Percentiles rank a stretch among this genome's conserved stretches.
These are phyloP conservation scores for Murraya koenigii DNA, from an alignment of 345 rosid genomes.

Conservation along the genomic window DNA sequence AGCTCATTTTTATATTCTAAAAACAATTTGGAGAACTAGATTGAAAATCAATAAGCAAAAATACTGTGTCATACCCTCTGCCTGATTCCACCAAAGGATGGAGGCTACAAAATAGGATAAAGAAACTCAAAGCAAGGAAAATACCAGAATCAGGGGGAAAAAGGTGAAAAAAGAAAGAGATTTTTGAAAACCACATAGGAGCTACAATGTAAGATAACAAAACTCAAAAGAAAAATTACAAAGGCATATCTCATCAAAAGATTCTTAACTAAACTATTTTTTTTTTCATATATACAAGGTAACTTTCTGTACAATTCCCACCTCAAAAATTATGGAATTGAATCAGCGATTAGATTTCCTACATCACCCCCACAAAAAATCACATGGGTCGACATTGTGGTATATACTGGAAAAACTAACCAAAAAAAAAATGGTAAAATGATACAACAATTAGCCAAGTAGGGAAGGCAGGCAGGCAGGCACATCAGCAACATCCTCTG, in stretches of 20 bases:
- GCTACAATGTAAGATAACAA: neutral
- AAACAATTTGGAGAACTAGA: neutral
- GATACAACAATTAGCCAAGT: constrained; percentile 33
- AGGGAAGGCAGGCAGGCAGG: constrained; percentile 8
- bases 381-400: neutral
- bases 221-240: neutral
- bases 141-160: too few relatives aligned
- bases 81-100: too few relatives aligned
- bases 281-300: neutral
- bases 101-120: neutral
- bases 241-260: neutral
- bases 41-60: neutral
- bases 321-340: neutral
- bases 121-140: too few relatives aligned
- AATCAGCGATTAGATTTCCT: constrained; percentile 10
- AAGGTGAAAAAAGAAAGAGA: neutral
- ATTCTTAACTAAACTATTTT: too few relatives aligned
- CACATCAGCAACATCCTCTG: constrained; percentile 32
- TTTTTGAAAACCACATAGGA: neutral
- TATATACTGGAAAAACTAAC: constrained; percentile 1
- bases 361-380: constrained; percentile 16
- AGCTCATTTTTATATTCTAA: neutral
- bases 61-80: neutral
- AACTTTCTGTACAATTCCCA: constrained; percentile 14
- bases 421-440: neutral